Base-by-base conservation (phyloP, 495 filamentous ascomycete genomes). In the Penicillium diatomitis region DNA sequence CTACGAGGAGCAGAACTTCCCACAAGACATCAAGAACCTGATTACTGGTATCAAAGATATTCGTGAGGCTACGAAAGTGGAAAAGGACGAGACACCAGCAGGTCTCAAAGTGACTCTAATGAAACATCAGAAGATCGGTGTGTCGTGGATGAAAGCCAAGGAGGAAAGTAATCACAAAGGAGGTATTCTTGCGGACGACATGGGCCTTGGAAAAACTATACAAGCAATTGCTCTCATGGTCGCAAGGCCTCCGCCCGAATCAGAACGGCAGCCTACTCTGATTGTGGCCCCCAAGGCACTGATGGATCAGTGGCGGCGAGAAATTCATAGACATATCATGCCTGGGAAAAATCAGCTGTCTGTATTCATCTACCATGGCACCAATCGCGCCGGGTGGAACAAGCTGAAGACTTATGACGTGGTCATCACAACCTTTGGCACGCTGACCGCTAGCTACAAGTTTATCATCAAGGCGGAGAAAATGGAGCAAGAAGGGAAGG, bases 161-260 rank as follows among this genome's bases (percentile, higher is more conserved):
- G 90, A 96, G 64, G 79, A 85, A 41, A 80, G 84, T 9, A 74
- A 69, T 3, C 86, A 85, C 49, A 88, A 85, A 55, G 90, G 90
- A 35, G 89, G 88, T 8, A 88, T 95, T 53, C 75, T 92, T 41
- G 89, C 87, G 4, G 88, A 95, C 60, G 88, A 90, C 44, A 98
- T 98, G 92, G 92, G 92, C 8, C 74, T 98, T 7, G 92, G 92
- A 20, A 98, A 98, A 70, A 98, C 92, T 2, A 85, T 98, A 41
- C 86, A 90, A 53, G 81, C 88, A 10, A 73, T 98, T 27, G 83
- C 92, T 2, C 75, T 98, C 32, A 86, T 98, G 52, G 74, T 91
- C 2, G 77, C 81, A n/a, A 74, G 81, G 29, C 81, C 77, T 9
- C 83, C 88, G 0, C 56, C 65, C 2, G 77, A 90, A 57, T 68